Conservation (phyloP, 23 red algal genomes). For the Gracilariopsis chorda region DNA sequence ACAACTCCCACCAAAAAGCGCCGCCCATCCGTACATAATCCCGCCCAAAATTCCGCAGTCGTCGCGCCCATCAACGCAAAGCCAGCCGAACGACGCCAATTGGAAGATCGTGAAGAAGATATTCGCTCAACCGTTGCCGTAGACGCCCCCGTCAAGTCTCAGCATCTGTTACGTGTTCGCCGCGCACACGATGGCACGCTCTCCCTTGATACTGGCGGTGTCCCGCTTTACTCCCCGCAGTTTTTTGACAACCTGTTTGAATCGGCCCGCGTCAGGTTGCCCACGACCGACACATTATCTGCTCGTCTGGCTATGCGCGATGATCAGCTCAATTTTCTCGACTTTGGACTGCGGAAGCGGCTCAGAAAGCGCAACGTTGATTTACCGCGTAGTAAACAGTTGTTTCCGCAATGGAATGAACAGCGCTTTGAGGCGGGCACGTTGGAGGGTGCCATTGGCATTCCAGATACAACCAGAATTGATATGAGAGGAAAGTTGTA, state of each 20-base stretch:
- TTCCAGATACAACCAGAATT: neutral
- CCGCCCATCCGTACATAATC: neutral
- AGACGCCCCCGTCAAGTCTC: conserved; percentile 33
- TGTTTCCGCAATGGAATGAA: neutral
- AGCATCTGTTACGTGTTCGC: conserved; percentile 21
- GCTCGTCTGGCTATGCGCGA: neutral
- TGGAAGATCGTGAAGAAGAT: conserved; percentile 23
- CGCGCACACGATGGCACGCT: neutral
- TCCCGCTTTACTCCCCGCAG: neutral
- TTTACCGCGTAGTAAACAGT: neutral
- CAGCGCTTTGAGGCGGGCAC: neutral
- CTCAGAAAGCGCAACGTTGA: conserved; percentile 21
- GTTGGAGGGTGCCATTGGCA: conserved; percentile 7
- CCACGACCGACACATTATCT: neutral
- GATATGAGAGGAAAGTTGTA: conserved; percentile 72
- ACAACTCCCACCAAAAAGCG: neutral
- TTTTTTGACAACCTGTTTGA: conserved; percentile 9
- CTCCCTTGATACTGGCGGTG: neutral
- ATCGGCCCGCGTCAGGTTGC: neutral
- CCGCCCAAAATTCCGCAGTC: neutral
- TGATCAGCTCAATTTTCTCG: conserved; percentile 38
- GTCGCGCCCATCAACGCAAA: neutral
- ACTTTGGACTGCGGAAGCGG: conserved; percentile 27
- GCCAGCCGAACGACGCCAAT: neutral
- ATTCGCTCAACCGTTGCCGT: neutral